Base-by-base conservation (phyloP, 257 asterid genomes). In the Solanum lignicaule region DNA sequence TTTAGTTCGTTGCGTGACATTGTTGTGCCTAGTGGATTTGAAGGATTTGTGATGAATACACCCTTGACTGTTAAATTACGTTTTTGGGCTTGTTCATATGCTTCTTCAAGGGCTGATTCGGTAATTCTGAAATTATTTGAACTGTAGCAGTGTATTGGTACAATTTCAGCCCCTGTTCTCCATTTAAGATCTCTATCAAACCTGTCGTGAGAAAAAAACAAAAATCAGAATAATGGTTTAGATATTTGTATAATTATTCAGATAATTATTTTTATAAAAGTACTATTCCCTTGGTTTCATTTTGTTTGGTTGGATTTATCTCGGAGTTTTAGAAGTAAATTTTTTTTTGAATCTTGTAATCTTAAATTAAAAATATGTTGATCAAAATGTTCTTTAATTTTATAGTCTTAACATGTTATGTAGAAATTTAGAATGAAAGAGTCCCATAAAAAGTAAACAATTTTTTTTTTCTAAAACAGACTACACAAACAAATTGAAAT, bases 171-270 rank as follows among this genome's bases (percentile, higher is more conserved):
- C 83, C 89, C 88, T 1, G 92, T 87, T 85, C 93, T 78, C 93
- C 93, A 91, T 87, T 90, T 90, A 1, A 91, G 91, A 83, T 91
- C 93, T 73, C 93, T 90, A 86, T 91, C 93, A 88, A 91, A 91
- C 90, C 92, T 90, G 88, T 35, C 33, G 29, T 5, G 15, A 16
- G 2, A 27, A 11, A 36, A 52, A 52, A 15, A 21, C 0, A 15
- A 2, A 27, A 74, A 75, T 21, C 12, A 14, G 38, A 13, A 62
- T 52, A 84, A 1, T 79, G 66, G 39, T 27, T 43, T n/a, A 43
- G 66, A 41, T 41, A 27, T 15, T 41, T 14, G 9, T 79, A 15
- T 39, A 41, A 41, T 41, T 9, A 39, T 39, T 39, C 46, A 39
- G 46, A 41, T 41, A 41, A 41, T 41, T 41, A 10, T 41, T 41